Base-by-base conservation (phyloP, 371 early-diverging fungal genomes). In the Nematocida sp. region DNA sequence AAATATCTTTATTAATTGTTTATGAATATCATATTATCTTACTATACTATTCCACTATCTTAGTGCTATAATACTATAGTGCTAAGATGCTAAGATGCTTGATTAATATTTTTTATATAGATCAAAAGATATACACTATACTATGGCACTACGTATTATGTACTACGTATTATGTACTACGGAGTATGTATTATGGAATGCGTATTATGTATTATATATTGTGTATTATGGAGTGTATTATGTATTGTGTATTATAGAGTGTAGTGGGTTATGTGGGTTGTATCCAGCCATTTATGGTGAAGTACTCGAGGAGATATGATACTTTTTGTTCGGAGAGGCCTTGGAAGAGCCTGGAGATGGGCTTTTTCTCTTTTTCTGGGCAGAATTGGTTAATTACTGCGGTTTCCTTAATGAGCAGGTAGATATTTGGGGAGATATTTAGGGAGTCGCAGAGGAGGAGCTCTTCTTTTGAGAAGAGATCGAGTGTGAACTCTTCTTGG, bases 271-370 rank as follows among this genome's bases (percentile, higher is more conserved):
- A n/a, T n/a, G n/a, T n/a, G n/a, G 45, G 11, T 11, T n/a, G 11
- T 42, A 71, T 61, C 75, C 75, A 71, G 25, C 35, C 40, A 32
- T 71, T 71, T 26, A 59, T 40, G 20, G 47, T 54, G 33, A 71
- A 71, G 63, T 48, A 71, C 38, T 61, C 35, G 23, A 54, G n/a
- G 20, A 71, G 33, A 32, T 49, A 35, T 9, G 60, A 20, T 30
- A 71, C 60, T 33, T 71, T 71, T 9, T 48, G 48, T 1, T 71
- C 75, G n/a, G 59, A 23, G 39, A 71, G 75, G 49, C 60, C 60
- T 48, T 59, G 75, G 63, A 71, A 55, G 5, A 18, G 4, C 32
- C 49, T 57, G 26, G 54, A 18, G 30, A 71, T 49, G 61, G 77
- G 28, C 18, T 26, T 48, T 30, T 33, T 48, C 9, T 57, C 75